Base-by-base conservation (phyloP, 164 flowering plant genomes). In the Vitis rupestris region DNA sequence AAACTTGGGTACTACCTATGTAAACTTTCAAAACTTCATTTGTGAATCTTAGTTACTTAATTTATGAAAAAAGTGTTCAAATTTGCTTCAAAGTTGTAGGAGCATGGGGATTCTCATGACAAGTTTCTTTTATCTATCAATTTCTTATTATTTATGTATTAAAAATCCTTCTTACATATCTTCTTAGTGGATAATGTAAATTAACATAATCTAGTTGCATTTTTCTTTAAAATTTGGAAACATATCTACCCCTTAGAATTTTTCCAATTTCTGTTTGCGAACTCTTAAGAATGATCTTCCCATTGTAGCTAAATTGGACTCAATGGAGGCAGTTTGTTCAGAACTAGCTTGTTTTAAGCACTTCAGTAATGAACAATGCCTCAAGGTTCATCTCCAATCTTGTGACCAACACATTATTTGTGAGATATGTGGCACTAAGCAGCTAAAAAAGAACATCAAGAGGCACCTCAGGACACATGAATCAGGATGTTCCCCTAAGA, bases 31-130 rank as follows among this genome's bases (percentile, higher is more conserved):
- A 17, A 17, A 17, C 19, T 17, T 17, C 19, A 17, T 17, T 17
- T 17, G 19, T 17, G 19, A 17, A 17, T 17, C 19, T 17, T 17
- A 17, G 19, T 17, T 17, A 17, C 19, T 17, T 17, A 17, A 17
- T 17, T 17, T 17, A 17, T 17, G 19, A 93, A 91, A 10, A 93
- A 93, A 79, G 83, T 64, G 37, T 95, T 95, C 67, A 83, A 75
- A 58, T 90, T 52, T 83, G 82, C 81, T 8, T 95, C 96, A 31
- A 82, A 66, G 76, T 61, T 93, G 74, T 81, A 66, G 70, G 87
- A 84, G 64, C 98, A 95, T 74, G 88, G 79, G 67, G 89, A 84
- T 10, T 89, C 97, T 17, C 99, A 93, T 84, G 97, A 98, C 72
- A 78, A 76, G 86, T 81, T 65, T 16, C 57, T 70, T 70, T 31